phyloP scores from a whole-genome alignment of 73 alveolate genomes.

The Uronychia setigera region DNA sequence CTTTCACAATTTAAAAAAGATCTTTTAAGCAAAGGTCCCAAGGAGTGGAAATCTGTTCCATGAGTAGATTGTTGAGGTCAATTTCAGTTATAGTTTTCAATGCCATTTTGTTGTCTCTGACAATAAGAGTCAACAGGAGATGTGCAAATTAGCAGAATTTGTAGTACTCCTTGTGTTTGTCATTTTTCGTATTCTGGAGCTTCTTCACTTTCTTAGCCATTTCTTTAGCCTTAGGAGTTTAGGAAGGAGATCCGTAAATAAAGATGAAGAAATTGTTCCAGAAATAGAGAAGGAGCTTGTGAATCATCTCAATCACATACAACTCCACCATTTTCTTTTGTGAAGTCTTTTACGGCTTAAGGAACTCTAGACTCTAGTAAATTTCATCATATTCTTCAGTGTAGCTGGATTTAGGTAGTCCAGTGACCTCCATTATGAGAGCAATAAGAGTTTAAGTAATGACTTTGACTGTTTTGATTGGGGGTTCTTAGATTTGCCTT shows the following conservation, averaged over 20 bases:
- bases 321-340: constrained; percentile 9
- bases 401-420: neutral
- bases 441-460: neutral
- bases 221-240: neutral
- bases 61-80: neutral
- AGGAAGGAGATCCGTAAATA: neutral
- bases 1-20: neutral
- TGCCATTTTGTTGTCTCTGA: neutral
- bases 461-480: neutral
- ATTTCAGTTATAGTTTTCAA: neutral
- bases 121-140: neutral
- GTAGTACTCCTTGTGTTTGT: neutral
- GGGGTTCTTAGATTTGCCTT: neutral
- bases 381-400: constrained; percentile 5
- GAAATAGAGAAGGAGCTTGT: neutral
- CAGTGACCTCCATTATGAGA: neutral
- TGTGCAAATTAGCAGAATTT: neutral
- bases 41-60: constrained; percentile 2
- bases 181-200: neutral
- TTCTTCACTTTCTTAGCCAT: neutral
- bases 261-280: neutral
- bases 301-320: constrained; percentile 6
- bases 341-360: neutral
- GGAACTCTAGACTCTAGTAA: neutral
- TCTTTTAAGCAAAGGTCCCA: constrained; percentile 9